Percentiles rank a stretch among this genome's conserved stretches.
These are phyloP conservation scores for Phytopythium sindhum DNA, from an alignment of 352 stramenopile genomes.

Conservation along the genomic window DNA sequence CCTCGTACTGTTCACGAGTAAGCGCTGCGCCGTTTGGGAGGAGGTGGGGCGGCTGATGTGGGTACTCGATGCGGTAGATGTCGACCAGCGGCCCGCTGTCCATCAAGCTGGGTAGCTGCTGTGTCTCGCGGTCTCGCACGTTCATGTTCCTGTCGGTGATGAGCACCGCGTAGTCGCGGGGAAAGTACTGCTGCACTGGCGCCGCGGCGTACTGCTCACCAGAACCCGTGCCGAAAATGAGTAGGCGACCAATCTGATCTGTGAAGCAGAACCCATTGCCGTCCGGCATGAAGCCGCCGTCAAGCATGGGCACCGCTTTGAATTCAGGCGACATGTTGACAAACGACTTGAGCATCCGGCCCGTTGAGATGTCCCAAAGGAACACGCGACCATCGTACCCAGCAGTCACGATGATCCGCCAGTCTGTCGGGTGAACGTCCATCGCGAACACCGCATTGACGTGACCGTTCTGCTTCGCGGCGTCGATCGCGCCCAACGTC, in stretches of 20 bases:
- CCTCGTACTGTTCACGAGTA: constrained; percentile 45
- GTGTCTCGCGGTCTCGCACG: constrained; percentile 85
- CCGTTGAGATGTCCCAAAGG: constrained; percentile 80
- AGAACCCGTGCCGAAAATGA: constrained; percentile 78
- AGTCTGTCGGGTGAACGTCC: constrained; percentile 70
- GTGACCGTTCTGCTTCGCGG: constrained; percentile 59
- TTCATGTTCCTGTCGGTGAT: constrained; percentile 87
- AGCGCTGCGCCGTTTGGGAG: constrained; percentile 25
- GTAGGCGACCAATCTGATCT: constrained; percentile 73
- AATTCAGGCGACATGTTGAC: constrained; percentile 52
- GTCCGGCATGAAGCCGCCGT: constrained; percentile 68
- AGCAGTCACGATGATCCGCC: constrained; percentile 71
- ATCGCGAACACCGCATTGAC: constrained; percentile 81
- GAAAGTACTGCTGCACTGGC: constrained; percentile 87
- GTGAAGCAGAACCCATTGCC: constrained; percentile 75
- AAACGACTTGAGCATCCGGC: constrained; percentile 59
- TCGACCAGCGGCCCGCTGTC: constrained; percentile 70
- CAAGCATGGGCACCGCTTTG: constrained; percentile 67
- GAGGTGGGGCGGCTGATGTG: constrained; percentile 69
- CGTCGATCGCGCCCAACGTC: constrained; percentile 55
- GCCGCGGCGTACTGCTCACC: constrained; percentile 53
- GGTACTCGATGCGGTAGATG: constrained; percentile 70
- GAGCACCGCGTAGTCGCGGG: constrained; percentile 88
- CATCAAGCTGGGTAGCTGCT: constrained; percentile 85
- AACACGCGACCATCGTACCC: constrained; percentile 83